A percentile compares a stretch with the other conserved stretches of the same genome.
These are phyloP conservation scores for Didymella keratinophila DNA, from an alignment of 2,329 filamentous ascomycete genomes.

Conservation along the genomic window DNA sequence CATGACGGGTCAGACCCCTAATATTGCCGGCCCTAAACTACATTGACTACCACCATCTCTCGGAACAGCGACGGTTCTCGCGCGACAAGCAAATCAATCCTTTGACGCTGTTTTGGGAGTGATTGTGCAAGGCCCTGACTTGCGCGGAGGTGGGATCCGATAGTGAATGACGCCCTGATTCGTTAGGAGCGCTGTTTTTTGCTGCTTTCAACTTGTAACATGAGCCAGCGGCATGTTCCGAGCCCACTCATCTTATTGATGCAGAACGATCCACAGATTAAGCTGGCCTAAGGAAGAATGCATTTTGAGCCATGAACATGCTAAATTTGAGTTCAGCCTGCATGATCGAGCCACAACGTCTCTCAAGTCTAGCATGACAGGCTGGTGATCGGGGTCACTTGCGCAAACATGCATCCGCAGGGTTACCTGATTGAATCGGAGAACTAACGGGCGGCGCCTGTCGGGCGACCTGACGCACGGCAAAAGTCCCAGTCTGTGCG, in stretches of 20 bases:
- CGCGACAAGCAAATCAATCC: conserved; percentile 1
- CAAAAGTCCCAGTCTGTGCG: conserved; percentile 23
- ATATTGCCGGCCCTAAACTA: conserved; percentile 3
- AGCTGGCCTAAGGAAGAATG: neutral
- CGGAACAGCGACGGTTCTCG: neutral
- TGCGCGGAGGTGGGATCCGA: conserved; percentile 11
- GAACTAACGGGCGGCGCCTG: conserved; percentile 11
- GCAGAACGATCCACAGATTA: neutral
- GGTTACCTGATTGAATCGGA: neutral
- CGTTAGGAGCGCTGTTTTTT: neutral
- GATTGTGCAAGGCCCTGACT: neutral
- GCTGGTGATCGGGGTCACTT: neutral
- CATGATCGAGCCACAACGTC: neutral
- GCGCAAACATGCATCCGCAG: conserved; percentile 13
- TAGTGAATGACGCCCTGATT: conserved; percentile 8
- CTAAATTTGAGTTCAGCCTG: neutral
- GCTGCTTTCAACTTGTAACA: conserved; percentile 4
- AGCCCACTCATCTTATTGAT: neutral
- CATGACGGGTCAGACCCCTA: conserved; percentile 1
- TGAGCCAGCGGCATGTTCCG: conserved; percentile 2
- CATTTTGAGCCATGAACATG: neutral
- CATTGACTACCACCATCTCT: conserved; percentile 3
- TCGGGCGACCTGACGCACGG: conserved; percentile 20
- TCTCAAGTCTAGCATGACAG: neutral
- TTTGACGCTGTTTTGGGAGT: neutral